A percentile compares a stretch with the other conserved stretches of the same genome.
Evolutionary conservation across 345 rosid genomes (phyloP).

Genomic region (Populus alba): DNA sequence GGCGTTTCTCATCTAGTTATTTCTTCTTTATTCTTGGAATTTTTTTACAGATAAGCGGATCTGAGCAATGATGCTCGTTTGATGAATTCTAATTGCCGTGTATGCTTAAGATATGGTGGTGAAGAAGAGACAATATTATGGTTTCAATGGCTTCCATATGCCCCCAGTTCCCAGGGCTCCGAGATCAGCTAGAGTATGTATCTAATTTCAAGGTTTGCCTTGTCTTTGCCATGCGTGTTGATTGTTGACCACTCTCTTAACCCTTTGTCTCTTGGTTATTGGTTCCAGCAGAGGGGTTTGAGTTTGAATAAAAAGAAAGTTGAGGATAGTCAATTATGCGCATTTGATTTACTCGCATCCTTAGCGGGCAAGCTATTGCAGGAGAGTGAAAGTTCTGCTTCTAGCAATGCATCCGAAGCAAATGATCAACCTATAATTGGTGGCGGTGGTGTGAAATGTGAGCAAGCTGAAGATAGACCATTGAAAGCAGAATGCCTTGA

Average conservation of each 20-base stretch:
- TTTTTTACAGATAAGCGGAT: conserved; percentile 34
- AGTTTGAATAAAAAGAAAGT: conserved; percentile 33
- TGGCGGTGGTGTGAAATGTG: conserved; percentile 36
- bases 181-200: conserved; percentile 76
- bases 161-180: conserved; percentile 65
- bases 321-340: conserved; percentile 50
- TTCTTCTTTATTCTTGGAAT: conserved; percentile 14
- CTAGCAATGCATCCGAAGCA: conserved; percentile 62
- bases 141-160: conserved; percentile 53
- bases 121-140: conserved; percentile 60
- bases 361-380: conserved; percentile 77
- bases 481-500: conserved; percentile 44
- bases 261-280: conserved; percentile 15
- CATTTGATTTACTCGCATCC: conserved; percentile 85
- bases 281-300: conserved; percentile 49
- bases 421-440: conserved; percentile 38
- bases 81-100: conserved; percentile 34
- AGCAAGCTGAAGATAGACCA: conserved; percentile 37
- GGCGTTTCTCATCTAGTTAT: not conserved
- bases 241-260: conserved; percentile 21
- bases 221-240: conserved; percentile 4
- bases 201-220: conserved; percentile 7
- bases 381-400: conserved; percentile 81
- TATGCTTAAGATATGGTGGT: conserved; percentile 66
- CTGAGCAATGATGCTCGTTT: conserved; percentile 18